phyloP scores from a whole-genome alignment of 129 eudicot genomes.

The Tagetes patula region DNA sequence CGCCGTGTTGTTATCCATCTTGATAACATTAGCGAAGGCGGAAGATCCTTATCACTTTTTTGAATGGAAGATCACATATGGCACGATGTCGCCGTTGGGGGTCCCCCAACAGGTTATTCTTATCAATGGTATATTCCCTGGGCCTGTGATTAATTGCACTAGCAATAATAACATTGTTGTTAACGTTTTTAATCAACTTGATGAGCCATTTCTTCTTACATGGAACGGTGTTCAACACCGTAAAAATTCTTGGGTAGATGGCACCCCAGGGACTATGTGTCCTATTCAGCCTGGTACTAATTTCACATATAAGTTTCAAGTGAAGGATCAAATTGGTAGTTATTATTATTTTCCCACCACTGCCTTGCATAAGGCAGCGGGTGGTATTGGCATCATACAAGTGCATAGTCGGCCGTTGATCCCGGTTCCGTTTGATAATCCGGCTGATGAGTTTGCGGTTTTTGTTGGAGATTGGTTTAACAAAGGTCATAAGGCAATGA shows the following conservation, averaged over 20 bases:
- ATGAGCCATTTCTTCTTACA: conserved; percentile 76
- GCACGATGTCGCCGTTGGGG: conserved; percentile 71
- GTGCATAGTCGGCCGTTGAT: conserved; percentile 69
- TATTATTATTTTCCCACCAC: conserved; percentile 72
- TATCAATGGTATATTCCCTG: conserved; percentile 74
- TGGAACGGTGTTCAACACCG: conserved; percentile 88
- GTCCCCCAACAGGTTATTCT: conserved; percentile 76
- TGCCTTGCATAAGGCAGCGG: conserved; percentile 58
- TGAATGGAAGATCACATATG: conserved; percentile 75
- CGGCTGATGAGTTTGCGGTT: conserved; percentile 61
- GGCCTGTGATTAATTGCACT: conserved; percentile 77
- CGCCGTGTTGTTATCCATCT: conserved; percentile 38
- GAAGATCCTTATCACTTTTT: conserved; percentile 71
- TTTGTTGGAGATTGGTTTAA: conserved; percentile 90
- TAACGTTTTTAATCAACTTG: conserved; percentile 70
- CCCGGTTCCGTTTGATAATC: conserved; percentile 70
- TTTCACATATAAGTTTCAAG: conserved; percentile 77
- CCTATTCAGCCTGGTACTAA: conserved; percentile 78
- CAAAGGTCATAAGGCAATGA: conserved; percentile 61
- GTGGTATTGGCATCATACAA: conserved; percentile 60
- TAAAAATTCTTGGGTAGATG: conserved; percentile 88
- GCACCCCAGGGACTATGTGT: conserved; percentile 85
- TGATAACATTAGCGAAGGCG: conserved; percentile 33
- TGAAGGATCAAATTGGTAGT: conserved; percentile 89
- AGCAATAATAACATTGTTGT: conserved; percentile 76